Conservation (phyloP, 148 eudicot genomes). For the Chenopodium berlandieri region DNA sequence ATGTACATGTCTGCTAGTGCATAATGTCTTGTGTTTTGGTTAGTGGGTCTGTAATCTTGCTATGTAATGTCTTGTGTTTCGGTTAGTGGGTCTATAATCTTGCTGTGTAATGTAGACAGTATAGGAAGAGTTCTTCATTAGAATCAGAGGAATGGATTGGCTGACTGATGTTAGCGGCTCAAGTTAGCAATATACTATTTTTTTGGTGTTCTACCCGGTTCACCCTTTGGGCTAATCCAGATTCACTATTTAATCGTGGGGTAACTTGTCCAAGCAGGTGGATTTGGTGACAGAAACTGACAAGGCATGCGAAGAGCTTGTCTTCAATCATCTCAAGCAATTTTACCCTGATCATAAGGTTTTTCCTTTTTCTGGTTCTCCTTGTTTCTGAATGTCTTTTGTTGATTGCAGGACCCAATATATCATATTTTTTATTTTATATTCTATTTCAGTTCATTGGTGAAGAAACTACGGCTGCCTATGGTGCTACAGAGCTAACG, state of each 20-base stretch:
- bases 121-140: neutral
- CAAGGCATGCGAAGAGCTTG: constrained; percentile 91
- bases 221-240: too few relatives aligned
- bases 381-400: constrained; percentile 5
- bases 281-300: constrained; percentile 99
- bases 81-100: neutral
- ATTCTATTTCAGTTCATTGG: constrained; percentile 71
- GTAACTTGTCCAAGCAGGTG: constrained; percentile 48
- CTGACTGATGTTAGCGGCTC: neutral
- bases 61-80: neutral
- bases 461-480: constrained; percentile 92
- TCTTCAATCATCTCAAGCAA: constrained; percentile 74
- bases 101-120: neutral
- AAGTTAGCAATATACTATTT: neutral
- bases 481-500: constrained; percentile 75
- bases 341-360: constrained; percentile 80
- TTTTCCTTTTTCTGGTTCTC: neutral
- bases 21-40: neutral
- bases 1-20: neutral
- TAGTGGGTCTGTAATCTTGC: neutral
- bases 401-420: neutral
- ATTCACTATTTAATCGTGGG: neutral
- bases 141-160: neutral
- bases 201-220: too few relatives aligned
- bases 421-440: neutral